These are phyloP conservation scores for Herpetomonas samuelpessoai DNA, from an alignment of 208 protist species.

Conservation along the genomic window DNA sequence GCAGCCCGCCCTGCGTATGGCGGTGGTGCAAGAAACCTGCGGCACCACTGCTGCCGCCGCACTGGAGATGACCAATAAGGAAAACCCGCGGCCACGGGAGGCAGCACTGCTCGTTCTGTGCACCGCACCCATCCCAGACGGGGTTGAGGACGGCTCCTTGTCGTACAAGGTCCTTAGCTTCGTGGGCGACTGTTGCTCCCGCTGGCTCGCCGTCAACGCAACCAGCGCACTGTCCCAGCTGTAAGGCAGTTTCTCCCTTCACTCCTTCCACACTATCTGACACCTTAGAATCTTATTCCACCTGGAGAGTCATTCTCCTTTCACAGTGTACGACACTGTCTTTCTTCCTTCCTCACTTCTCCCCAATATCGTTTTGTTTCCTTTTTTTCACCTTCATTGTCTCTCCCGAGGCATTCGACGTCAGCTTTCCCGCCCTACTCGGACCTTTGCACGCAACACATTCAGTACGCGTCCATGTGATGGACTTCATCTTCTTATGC, in stretches of 20 bases:
- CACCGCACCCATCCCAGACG: constrained; percentile 9
- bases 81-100: constrained; percentile 1
- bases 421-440: too few species aligned
- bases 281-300: constrained; percentile 2
- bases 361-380: not conserved
- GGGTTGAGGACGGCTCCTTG: constrained; percentile 4
- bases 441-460: too few species aligned
- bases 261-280: too few species aligned
- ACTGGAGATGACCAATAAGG: constrained; percentile 2
- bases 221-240: constrained; percentile 10
- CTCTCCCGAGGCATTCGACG: too few species aligned
- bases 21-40: not conserved
- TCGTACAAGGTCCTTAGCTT: constrained; percentile 6
- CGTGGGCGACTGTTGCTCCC: constrained; percentile 15
- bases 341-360: not conserved
- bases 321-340: not conserved
- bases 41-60: not conserved
- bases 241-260: too few species aligned
- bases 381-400: constrained; percentile 10
- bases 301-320: not conserved
- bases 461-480: too few species aligned
- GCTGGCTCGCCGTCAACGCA: constrained; percentile 16
- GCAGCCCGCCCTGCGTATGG: not conserved
- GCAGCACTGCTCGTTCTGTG: constrained; percentile 14
- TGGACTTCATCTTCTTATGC: too few species aligned